phyloP scores from a whole-genome alignment of 805 yeast species.

The Monosporozyma servazzii region DNA sequence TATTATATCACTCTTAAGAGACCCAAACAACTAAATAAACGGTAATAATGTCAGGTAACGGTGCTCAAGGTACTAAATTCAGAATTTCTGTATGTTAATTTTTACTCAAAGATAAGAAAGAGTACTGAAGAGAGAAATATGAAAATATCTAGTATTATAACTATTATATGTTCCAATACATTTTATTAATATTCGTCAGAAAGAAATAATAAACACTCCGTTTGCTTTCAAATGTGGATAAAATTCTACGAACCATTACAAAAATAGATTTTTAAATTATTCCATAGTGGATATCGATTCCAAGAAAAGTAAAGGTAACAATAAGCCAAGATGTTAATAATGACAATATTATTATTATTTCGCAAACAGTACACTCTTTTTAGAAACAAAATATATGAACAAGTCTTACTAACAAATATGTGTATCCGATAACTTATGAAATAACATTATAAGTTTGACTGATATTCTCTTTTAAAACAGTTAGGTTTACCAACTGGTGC shows the following conservation, averaged over 20 bases:
- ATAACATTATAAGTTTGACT: not conserved
- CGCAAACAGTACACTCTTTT: not conserved
- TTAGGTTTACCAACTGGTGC: constrained; percentile 99
- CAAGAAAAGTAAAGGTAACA: too few species aligned
- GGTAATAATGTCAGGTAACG: constrained; percentile 72
- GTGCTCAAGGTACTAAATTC: constrained; percentile 99
- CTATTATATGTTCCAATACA: too few species aligned
- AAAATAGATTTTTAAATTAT: too few species aligned
- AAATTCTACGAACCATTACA: too few species aligned
- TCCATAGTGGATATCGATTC: too few species aligned
- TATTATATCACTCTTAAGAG: constrained; percentile 1
- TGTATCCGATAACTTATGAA: not conserved
- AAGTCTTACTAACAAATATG: constrained; percentile 1
- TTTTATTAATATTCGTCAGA: too few species aligned
- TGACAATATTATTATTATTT: not conserved
- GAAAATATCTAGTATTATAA: not conserved
- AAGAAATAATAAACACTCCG: too few species aligned
- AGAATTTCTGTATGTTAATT: constrained; percentile 88
- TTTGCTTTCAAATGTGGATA: too few species aligned
- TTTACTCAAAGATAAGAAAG: not conserved
- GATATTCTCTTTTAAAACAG: constrained; percentile 32
- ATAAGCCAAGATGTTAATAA: too few species aligned
- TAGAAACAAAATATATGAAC: not conserved
- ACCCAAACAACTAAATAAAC: constrained; percentile 10
- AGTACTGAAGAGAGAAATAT: not conserved